Evolutionary conservation across 1,284 basidiomycete species (phyloP), one percentile per base, ranked within the genome.

Genomic region (Ustilago xerochloae): DNA sequence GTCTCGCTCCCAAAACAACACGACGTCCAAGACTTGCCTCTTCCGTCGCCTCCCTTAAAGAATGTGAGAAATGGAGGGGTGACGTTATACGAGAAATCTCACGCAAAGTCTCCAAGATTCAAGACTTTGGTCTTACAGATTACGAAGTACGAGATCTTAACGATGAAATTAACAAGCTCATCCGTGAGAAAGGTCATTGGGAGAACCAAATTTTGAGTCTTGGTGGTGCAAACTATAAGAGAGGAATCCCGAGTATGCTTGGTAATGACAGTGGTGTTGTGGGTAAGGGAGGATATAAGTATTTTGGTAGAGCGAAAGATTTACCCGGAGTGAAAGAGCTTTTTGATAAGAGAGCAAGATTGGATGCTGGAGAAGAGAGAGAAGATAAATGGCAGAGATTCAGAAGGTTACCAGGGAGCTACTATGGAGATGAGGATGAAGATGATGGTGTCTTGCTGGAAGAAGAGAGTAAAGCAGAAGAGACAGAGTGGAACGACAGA

Each of bases 291-390:
- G 96, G 95, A 58, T 99, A 98, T 89, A 98, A 98, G 93, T 98
- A 98, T 86, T 99, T 99, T 86, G 97, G 96, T 52, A 90, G 96
- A 29, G 94, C 96, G 4, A 96, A 94, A 82, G 97, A 98, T 56
- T 87, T 99, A 5, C 97, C 96, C 0, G 96, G 97, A 48, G 94
- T 98, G 5, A 91, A 91, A 69, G 96, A 99, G 86, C 88, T 99
- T 32, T 97, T 99, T 83, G 88, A 91, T 80, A 90, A 91, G 81
- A 89, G 90, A 46, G 43, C 68, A 74, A 85, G 85, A 20, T 92
- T 92, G 39, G 91, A 93, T 69, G 93, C 94, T 84, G 93, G 91
- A 80, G 89, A 90, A 75, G 90, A 89, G 0, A 78, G 86, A 18
- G 86, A 91, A 26, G 88, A 89, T 0, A 91, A 89, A 80, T 97